Evolutionary conservation across 176 grass and related monocot genomes (phyloP).

Genomic region (Cymbopogon citratus): DNA sequence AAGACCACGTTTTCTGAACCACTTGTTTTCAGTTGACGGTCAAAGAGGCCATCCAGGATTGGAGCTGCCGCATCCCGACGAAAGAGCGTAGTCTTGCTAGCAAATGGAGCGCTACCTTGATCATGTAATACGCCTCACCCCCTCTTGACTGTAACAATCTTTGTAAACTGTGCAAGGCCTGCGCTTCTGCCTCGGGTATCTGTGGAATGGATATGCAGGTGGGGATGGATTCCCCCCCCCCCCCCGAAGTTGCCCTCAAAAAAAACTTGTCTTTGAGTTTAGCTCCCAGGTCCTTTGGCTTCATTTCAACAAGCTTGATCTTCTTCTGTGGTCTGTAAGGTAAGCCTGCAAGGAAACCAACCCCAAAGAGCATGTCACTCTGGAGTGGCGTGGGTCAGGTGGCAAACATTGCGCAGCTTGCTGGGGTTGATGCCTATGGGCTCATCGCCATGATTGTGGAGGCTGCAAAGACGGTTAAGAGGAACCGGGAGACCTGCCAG

Average conservation of each 20-base stretch:
- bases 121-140: too few relatives aligned
- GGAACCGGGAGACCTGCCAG: slow-evolving; percentile 57
- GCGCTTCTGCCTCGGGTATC: too few relatives aligned
- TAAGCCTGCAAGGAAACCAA: not conserved
- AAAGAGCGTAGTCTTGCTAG: too few relatives aligned
- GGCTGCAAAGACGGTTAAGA: slow-evolving; percentile 43
- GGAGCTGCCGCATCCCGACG: too few relatives aligned
- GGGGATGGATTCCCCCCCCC: too few relatives aligned
- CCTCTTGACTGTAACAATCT: too few relatives aligned
- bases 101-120: too few relatives aligned
- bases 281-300: too few relatives aligned
- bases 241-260: too few relatives aligned
- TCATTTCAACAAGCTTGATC: not conserved
- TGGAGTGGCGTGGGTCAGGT: slow-evolving; percentile 48
- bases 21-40: not conserved
- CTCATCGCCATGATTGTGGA: slow-evolving; percentile 54
- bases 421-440: slow-evolving; percentile 54
- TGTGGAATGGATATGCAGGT: too few relatives aligned
- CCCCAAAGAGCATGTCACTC: slow-evolving; percentile 27
- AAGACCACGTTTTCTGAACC: not conserved
- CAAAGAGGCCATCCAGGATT: too few relatives aligned
- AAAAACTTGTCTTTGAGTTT: not conserved
- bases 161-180: too few relatives aligned
- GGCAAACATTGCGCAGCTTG: slow-evolving; percentile 47
- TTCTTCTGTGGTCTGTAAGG: not conserved